These are phyloP conservation scores for Candida chilensis DNA, from an alignment of 805 yeast genomes.

Conservation along the genomic window DNA sequence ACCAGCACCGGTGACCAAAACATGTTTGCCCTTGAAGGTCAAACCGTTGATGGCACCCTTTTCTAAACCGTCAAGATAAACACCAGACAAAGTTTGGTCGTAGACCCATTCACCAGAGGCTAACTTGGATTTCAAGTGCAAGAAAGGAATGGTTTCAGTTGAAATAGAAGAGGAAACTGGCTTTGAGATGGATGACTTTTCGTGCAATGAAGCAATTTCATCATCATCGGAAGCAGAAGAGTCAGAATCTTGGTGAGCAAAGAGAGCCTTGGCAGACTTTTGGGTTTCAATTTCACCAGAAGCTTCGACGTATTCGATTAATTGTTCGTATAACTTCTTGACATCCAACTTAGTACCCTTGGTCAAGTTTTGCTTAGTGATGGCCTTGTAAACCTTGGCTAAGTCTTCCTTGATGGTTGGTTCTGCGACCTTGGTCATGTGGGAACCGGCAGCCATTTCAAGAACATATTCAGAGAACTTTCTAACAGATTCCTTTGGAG, in stretches of 20 bases:
- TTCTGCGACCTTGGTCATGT: constrained; percentile 58
- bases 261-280: constrained; percentile 46
- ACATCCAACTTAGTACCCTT: constrained; percentile 58
- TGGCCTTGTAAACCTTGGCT: constrained; percentile 72
- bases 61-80: constrained; percentile 85
- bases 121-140: constrained; percentile 79
- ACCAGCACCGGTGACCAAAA: constrained; percentile 96
- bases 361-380: constrained; percentile 65
- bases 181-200: constrained; percentile 55
- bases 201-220: constrained; percentile 81
- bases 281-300: constrained; percentile 65
- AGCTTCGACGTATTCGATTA: constrained; percentile 59
- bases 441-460: constrained; percentile 95
- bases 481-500: constrained; percentile 82
- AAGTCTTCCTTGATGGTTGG: constrained; percentile 82
- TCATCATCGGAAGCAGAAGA: constrained; percentile 45
- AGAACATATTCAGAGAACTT: constrained; percentile 92
- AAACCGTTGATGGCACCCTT: constrained; percentile 92
- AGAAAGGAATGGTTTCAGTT: constrained; percentile 85
- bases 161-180: constrained; percentile 71
- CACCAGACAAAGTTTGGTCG: constrained; percentile 67
- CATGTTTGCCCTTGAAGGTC: constrained; percentile 80
- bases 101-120: constrained; percentile 74
- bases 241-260: constrained; percentile 33
- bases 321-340: constrained; percentile 61